phyloP scores from a whole-genome alignment of 2,329 filamentous ascomycete genomes.

The Fusarium stilboides region DNA sequence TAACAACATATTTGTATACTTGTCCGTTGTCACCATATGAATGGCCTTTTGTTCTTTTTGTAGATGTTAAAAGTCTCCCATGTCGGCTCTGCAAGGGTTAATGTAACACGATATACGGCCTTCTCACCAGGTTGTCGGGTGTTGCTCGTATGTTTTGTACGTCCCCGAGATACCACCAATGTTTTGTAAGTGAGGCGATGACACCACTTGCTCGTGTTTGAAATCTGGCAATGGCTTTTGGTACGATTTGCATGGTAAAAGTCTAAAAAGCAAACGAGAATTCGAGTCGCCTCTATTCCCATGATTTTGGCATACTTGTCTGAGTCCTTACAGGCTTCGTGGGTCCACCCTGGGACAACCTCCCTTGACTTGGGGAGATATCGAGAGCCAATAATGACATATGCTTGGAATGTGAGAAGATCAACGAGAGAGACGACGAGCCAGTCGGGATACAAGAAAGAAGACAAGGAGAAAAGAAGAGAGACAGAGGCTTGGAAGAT shows the following conservation, averaged over 20 bases:
- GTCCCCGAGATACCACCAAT: conserved; percentile 5
- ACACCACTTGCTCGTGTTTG: not conserved
- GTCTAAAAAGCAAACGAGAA: not conserved
- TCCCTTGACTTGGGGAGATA: not conserved
- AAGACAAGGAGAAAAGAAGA: not conserved
- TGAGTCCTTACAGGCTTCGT: not conserved
- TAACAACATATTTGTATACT: conserved; percentile 11
- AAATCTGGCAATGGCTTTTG: not conserved
- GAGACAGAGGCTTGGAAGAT: not conserved
- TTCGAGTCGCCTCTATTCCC: not conserved
- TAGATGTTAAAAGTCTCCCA: not conserved
- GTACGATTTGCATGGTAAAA: not conserved
- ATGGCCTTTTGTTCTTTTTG: not conserved
- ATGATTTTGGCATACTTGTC: not conserved
- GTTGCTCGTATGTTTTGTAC: conserved; percentile 42
- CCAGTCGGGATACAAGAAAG: not conserved
- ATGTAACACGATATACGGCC: conserved; percentile 20
- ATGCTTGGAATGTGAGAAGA: conserved; percentile 10
- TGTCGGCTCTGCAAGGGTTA: conserved; percentile 10
- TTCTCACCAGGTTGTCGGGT: conserved; percentile 38
- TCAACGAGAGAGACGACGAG: not conserved
- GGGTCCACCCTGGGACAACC: not conserved
- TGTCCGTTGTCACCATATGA: not conserved
- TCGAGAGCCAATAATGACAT: not conserved
- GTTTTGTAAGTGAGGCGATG: conserved; percentile 1